Base-by-base conservation (phyloP, 768 basidiomycete genomes). In the Dendrothele bispora region DNA sequence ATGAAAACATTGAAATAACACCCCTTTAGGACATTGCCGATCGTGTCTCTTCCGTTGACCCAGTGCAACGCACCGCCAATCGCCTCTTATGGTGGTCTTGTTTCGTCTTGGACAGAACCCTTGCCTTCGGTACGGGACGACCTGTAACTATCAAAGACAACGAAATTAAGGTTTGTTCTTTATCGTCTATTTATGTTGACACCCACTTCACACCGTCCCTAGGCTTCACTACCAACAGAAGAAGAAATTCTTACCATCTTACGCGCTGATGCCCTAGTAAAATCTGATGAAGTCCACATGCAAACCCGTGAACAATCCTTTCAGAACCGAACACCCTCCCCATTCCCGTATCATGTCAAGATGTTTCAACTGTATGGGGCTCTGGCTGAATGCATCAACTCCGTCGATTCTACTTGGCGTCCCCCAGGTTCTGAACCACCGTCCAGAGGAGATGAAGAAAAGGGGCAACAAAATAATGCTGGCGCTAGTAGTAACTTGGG, bases 51-150 rank as follows among this genome's bases (percentile, higher is more conserved):
- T 12, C 44, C 10, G 24, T 34, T 21, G 29, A 25, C 22, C 32
- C n/a, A 5, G 24, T 46, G 10, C 29, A 46, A 6, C 44, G 29
- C 7, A 20, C 24, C n/a, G 14, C 34, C 10, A 28, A 37, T 37
- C 44, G 44, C 24, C 21, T 46, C 6, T 25, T 46, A 18, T 46
- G 44, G 44, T 46, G 44, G 44, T 46, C 44, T 14, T 46, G 44
- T 35, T 46, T 46, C 32, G 10, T 46, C 6, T 25, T 46, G n/a
- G 44, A 46, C 34, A 29, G 44, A 24, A 37, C 29, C 21, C 4
- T 46, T 15, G 44, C 44, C 5, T 46, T 46, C 18, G 29, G 29
- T 17, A 46, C 34, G 3, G 44, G 44, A 22, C 29, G 44, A n/a
- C 44, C 44, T 34, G 34, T 37, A 17, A 46, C 32, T 18, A 22